A percentile compares a stretch with the other conserved stretches of the same genome.
Conservation (phyloP, 495 filamentous ascomycete genomes). For the Hypomontagnella monticulosa region DNA sequence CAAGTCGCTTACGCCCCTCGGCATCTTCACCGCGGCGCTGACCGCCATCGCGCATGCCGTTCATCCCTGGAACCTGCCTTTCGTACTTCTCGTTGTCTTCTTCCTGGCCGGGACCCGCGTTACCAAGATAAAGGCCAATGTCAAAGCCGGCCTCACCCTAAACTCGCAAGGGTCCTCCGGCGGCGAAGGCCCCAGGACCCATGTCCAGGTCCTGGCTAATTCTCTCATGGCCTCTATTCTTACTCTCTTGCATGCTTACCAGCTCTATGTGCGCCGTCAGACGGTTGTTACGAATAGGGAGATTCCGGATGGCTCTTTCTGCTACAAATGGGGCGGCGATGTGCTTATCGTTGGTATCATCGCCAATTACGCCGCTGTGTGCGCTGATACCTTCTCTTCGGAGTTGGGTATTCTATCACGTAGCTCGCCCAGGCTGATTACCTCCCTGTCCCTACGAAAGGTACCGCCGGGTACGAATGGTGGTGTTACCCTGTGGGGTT, state of each 20-base stretch:
- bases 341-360: conserved; percentile 68
- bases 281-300: conserved; percentile 30
- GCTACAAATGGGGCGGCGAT: conserved; percentile 62
- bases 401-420: conserved; percentile 92
- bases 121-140: conserved; percentile 86
- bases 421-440: conserved; percentile 82
- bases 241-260: conserved; percentile 73
- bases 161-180: conserved; percentile 74
- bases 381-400: conserved; percentile 93
- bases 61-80: conserved; percentile 92
- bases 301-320: conserved; percentile 49
- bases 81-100: conserved; percentile 83
- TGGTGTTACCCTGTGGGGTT: conserved; percentile 78
- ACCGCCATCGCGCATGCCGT: conserved; percentile 84
- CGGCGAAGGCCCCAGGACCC: conserved; percentile 82
- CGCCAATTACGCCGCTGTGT: conserved; percentile 87
- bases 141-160: conserved; percentile 83
- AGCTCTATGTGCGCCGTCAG: conserved; percentile 60
- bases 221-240: conserved; percentile 80
- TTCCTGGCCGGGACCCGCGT: conserved; percentile 84
- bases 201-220: conserved; percentile 92
- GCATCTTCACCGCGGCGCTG: conserved; percentile 70
- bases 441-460: conserved; percentile 73
- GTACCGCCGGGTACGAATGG: conserved; percentile 95
- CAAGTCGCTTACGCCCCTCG: conserved; percentile 79